Evolutionary conservation across 371 early-diverging fungal genomes (phyloP), one percentile per base, ranked within the genome.

Genomic region (Syncephalastrum sp.): DNA sequence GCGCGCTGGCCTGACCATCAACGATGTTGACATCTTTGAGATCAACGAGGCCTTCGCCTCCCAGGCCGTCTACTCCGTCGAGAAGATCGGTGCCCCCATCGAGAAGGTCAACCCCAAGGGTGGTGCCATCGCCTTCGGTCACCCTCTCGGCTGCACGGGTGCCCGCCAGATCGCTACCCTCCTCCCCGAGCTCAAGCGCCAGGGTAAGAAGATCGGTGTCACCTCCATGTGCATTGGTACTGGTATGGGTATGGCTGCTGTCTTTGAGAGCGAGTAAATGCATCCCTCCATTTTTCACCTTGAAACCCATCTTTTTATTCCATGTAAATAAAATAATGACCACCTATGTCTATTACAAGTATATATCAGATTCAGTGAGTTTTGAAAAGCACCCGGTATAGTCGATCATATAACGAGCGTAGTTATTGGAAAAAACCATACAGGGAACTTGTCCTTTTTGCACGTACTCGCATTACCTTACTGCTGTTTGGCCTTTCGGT

Each of bases 1-100:
- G 67, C 85, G 91, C 71, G 91, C 94, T 55, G 92, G 93, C 21
- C 70, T 98, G 59, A 70, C 69, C 48, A 56, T 91, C 50, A 68
- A 82, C 54, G 94, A 99, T 68, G 82, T 98, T 42, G 73, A 73
- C 59, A 65, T 92, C 47, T 82, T 81, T 54, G 93, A 94, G 77
- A 86, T 96, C 66, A 99, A 98, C 82, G 98, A 98, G 78, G 99
- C 99, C 21, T 98, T 99, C 77, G 98, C 98, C 27, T 96, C 96
- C 61, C 98, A 98, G 81, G 91, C 95, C 17, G 87, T 96, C 50
- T 96, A 93, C 87, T 90, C 86, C 60, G 85, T 95, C 43, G 86
- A 95, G 76, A 87, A 91, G 75, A 85, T 96, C 46, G 85, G 87
- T 24, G 83, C 98, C 61, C 86, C 86, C 50, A 55, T 82, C 61